Base-by-base conservation (phyloP, 306 rosid species). In the Lathyrus aphaca region DNA sequence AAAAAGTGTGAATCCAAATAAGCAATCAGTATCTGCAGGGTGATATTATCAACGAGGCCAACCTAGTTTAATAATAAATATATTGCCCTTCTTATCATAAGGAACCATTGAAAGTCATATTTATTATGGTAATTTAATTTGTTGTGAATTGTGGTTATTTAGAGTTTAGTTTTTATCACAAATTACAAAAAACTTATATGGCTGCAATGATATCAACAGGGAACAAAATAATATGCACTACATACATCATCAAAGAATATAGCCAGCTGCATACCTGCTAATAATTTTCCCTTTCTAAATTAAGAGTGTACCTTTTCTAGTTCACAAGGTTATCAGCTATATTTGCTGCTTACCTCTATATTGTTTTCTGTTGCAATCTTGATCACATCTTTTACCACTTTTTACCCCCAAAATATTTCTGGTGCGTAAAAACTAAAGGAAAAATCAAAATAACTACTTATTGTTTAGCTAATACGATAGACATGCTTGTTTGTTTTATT, bases 391-490 rank as follows among this genome's bases (percentile, higher is more conserved):
- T 8, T 35, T 38, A 16, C 40, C 32, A 16, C 10, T 16, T 61
- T 50, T 43, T 67, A 60, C 51, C 18, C 12, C 25, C 1, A 49
- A 54, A 66, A 49, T 30, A 49, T 73, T 68, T 68, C 57, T 11
- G 64, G 17, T 10, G 13, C 68, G 15, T 68, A 73, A 59, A n/a
- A 40, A 40, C 51, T 62, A 13, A 59, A 21, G 53, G 59, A 48
- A 12, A 30, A 38, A 74, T 17, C 61, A 55, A 25, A 9, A 68
- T 68, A 76, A 50, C 21, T 68, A 57, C 60, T 70, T 69, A 32
- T 15, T 60, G 63, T 49, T 65, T 54, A 16, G 45, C 63, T 63
- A 44, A 16, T 59, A 51, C 54, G 39, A 57, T 39, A 72, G 32
- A 46, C 23, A 3, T 37, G 29, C 10, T 72, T 45, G 57, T 64